phyloP scores from a whole-genome alignment of 2,329 filamentous ascomycete genomes.

The Paracorniculantispora psalliotae region DNA sequence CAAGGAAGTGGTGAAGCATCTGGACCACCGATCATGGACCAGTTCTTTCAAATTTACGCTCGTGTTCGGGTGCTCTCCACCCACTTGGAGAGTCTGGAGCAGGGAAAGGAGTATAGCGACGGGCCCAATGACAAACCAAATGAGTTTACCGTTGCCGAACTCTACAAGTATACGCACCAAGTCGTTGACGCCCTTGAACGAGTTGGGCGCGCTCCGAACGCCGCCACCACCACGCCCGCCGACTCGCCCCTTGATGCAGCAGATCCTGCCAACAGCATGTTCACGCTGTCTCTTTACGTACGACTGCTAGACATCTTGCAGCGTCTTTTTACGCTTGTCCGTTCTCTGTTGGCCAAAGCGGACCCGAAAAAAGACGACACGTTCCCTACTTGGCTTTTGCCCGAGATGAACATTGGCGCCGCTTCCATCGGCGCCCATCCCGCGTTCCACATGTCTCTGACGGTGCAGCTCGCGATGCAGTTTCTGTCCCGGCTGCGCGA shows the following conservation, averaged over 20 bases:
- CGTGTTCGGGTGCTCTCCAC: conserved; percentile 34
- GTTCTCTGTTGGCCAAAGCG: conserved; percentile 26
- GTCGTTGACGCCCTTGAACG: conserved; percentile 13
- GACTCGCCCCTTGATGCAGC: conserved; percentile 21
- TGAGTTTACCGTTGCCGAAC: conserved; percentile 36
- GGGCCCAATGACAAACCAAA: conserved; percentile 21
- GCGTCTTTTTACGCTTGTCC: conserved; percentile 32
- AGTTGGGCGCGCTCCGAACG: background rate
- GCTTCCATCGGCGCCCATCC: conserved; percentile 36
- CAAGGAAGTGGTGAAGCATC: conserved; percentile 14
- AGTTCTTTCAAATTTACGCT: conserved; percentile 34
- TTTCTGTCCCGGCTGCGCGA: conserved; percentile 32
- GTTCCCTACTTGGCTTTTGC: conserved; percentile 35
- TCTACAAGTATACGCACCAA: conserved; percentile 35
- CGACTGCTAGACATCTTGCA: conserved; percentile 38
- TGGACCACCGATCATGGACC: conserved; percentile 32
- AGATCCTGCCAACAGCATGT: conserved; percentile 34
- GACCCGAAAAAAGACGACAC: conserved; percentile 19
- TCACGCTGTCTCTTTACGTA: conserved; percentile 35
- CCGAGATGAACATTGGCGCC: conserved; percentile 36
- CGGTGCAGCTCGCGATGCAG: conserved; percentile 38
- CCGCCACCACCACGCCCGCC: background rate
- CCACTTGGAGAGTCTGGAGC: conserved; percentile 24
- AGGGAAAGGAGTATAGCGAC: conserved; percentile 15
- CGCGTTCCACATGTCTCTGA: conserved; percentile 38